Base-by-base conservation (phyloP, 306 rosid species). In the Casuarina glauca region DNA sequence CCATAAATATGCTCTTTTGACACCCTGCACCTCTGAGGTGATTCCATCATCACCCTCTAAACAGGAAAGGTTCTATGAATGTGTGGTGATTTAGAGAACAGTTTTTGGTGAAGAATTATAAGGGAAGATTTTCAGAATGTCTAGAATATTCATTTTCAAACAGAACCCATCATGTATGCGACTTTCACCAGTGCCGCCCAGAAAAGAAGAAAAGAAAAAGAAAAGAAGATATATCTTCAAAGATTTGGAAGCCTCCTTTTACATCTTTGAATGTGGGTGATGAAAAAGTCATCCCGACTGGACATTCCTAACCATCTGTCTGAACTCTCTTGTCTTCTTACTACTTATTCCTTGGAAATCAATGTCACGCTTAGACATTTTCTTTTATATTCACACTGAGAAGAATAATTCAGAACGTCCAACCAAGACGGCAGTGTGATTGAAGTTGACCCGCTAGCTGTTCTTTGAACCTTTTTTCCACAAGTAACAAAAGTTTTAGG, bases 221-320 rank as follows among this genome's bases (percentile, higher is more conserved):
- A 15, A 39, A 64, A 6, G n/a, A 0, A 7, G 9, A 15, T 42
- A 16, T 16, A 13, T 64, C 15, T 50, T 46, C 79, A 4, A n/a
- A 2, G 44, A 64, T 70, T 74, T 72, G 67, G 70, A 53, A 80
- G 63, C 55, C n/a, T 78, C 82, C 78, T 66, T 79, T 74, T 77
- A 82, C 73, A 70, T 73, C 80, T 74, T 10, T 77, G 62, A 82
- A 82, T 77, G 32, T 26, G 32, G 32, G 32, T 26, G 32, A 26
- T 26, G 32, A 73, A 76, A 85, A 74, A 69, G 75, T 74, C 82
- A 45, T 77, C 83, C 76, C 51, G 75, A 82, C 81, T 78, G 69
- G 81, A 74, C 51, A 70, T 54, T 83, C 81, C 72, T 74, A 76
- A 83, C 82, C 77, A 77, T 70, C 74, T 82, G 80, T 83, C 78